Percentiles rank a stretch among this genome's conserved stretches.
These are phyloP conservation scores for Leishmania tropica DNA, from an alignment of 208 protist genomes.

Conservation along the genomic window DNA sequence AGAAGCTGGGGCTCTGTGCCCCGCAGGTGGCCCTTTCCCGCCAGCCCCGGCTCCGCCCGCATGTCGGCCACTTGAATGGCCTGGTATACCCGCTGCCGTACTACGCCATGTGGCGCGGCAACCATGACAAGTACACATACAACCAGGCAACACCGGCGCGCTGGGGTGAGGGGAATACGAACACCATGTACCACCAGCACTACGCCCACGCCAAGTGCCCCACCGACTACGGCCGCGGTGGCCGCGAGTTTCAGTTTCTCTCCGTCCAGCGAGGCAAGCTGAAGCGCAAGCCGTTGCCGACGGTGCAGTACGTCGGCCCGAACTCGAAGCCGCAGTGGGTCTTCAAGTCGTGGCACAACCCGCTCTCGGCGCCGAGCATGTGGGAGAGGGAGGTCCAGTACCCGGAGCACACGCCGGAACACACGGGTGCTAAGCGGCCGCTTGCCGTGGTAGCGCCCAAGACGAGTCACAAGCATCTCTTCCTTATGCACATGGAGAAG, in stretches of 20 bases:
- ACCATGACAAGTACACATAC: slow-evolving; percentile 89
- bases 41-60: slow-evolving; percentile 75
- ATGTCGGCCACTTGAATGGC: slow-evolving; percentile 61
- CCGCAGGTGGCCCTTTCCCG: slow-evolving; percentile 81
- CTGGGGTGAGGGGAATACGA: slow-evolving; percentile 86
- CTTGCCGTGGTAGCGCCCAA: slow-evolving; percentile 82
- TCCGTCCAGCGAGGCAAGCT: slow-evolving; percentile 73
- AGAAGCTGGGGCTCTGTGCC: slow-evolving; percentile 57
- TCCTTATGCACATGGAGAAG: slow-evolving; percentile 92
- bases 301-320: slow-evolving; percentile 80
- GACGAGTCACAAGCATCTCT: slow-evolving; percentile 79
- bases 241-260: slow-evolving; percentile 83
- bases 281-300: slow-evolving; percentile 77
- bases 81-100: slow-evolving; percentile 89
- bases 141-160: slow-evolving; percentile 72
- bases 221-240: slow-evolving; percentile 88
- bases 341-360: slow-evolving; percentile 93
- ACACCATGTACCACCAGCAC: slow-evolving; percentile 87
- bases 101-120: slow-evolving; percentile 92
- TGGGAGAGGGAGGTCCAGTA: slow-evolving; percentile 93
- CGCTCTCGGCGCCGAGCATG: slow-evolving; percentile 71
- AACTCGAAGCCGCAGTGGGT: slow-evolving; percentile 84
- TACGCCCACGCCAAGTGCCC: slow-evolving; percentile 91
- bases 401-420: slow-evolving; percentile 85
- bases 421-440: slow-evolving; percentile 84